Conservation (phyloP, 2,329 filamentous ascomycete species). For the Ophiostoma pallidulum region DNA sequence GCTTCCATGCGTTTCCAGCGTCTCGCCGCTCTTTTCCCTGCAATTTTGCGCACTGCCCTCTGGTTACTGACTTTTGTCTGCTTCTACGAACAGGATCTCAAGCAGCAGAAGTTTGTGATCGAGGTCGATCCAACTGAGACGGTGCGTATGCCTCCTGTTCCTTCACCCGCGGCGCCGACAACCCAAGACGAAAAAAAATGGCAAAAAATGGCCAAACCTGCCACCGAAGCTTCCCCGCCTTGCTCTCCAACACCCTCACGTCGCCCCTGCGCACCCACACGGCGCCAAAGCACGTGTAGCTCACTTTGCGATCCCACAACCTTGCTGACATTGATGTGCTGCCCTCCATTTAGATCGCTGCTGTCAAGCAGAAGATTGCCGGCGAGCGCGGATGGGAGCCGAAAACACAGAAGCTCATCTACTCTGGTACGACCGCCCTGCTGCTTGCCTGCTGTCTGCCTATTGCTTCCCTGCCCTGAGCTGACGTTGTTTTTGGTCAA, state of each 20-base stretch:
- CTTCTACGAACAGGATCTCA: constrained; percentile 66
- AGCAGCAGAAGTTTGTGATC: constrained; percentile 97
- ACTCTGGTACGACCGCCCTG: constrained; percentile 62
- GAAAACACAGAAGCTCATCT: constrained; percentile 89
- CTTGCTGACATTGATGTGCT: constrained; percentile 5
- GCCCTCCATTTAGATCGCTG: constrained; percentile 54
- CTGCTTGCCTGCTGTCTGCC: background rate
- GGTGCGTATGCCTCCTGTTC: constrained; percentile 44
- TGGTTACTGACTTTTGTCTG: constrained; percentile 12
- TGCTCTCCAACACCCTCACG: background rate
- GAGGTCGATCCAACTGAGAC: constrained; percentile 88
- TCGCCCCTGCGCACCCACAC: too few species aligned
- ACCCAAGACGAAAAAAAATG: background rate
- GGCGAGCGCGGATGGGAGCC: constrained; percentile 91
- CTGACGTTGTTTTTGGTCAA: constrained; percentile 12
- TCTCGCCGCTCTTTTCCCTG: too few species aligned
- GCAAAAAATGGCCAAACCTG: constrained; percentile 2
- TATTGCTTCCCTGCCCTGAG: background rate
- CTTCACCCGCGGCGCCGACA: background rate
- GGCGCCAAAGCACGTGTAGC: too few species aligned
- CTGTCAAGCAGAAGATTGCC: constrained; percentile 87
- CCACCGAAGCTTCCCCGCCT: constrained; percentile 10
- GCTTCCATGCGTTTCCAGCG: background rate
- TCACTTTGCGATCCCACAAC: background rate
- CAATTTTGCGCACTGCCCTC: too few species aligned